Conservation (phyloP, 495 filamentous ascomycete species). For the Aspergillus hancockii region DNA sequence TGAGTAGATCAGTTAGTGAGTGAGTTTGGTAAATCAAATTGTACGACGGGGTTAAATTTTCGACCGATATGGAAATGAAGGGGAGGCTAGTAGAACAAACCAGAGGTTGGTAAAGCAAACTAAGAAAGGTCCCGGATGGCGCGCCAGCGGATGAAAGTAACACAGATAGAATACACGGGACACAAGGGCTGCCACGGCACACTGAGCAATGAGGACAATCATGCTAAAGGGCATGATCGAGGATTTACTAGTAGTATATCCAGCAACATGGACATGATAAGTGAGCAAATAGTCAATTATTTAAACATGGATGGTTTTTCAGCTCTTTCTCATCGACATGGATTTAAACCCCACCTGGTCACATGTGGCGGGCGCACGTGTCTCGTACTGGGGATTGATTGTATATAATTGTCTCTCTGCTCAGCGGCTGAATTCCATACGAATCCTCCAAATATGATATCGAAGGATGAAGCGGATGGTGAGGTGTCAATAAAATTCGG, state of each 20-base stretch:
- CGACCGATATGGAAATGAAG: not conserved
- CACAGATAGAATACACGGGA: slow-evolving; percentile 24
- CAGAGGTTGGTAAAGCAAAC: slow-evolving; percentile 65
- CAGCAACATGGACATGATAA: no score
- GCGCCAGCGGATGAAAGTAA: slow-evolving; percentile 28
- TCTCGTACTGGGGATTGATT: not conserved
- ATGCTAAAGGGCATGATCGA: not conserved
- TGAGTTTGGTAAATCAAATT: not conserved
- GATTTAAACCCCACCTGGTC: not conserved
- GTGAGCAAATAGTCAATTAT: no score
- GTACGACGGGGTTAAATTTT: not conserved
- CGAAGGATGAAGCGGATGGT: no score
- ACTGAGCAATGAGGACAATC: not conserved
- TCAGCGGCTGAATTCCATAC: no score
- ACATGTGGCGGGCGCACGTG: not conserved
- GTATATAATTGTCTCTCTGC: no score
- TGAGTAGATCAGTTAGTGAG: not conserved
- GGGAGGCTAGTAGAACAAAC: slow-evolving; percentile 20
- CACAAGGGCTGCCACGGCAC: slow-evolving; percentile 3
- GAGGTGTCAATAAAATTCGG: no score
- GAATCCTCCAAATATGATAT: no score
- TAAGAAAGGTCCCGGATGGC: slow-evolving; percentile 62
- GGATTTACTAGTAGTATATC: no score
- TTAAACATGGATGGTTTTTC: not conserved
- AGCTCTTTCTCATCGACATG: not conserved